phyloP scores from a whole-genome alignment of 495 filamentous ascomycete species.

The Chaetomidium leptoderma region DNA sequence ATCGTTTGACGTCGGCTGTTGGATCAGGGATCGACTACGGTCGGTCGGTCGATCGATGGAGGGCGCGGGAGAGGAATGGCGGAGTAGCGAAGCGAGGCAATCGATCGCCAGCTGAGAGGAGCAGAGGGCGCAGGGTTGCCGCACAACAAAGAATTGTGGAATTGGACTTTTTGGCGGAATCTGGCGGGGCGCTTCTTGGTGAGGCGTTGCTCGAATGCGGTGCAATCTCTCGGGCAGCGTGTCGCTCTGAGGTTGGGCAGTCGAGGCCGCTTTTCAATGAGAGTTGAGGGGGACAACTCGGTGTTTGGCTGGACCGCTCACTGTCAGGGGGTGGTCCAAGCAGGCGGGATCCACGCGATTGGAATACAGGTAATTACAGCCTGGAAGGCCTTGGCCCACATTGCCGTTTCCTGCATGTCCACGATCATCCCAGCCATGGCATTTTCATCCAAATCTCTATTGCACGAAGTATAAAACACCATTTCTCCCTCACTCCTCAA shows the following conservation, averaged over 20 bases:
- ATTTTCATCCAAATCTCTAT: too few relatives aligned
- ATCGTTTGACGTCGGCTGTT: not conserved
- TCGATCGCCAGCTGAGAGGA: constrained; percentile 1
- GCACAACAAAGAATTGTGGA: constrained; percentile 22
- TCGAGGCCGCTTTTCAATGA: constrained; percentile 14
- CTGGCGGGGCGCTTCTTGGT: constrained; percentile 1
- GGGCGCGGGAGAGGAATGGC: constrained; percentile 11
- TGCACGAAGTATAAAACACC: too few relatives aligned
- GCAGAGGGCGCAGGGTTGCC: not conserved
- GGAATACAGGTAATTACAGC: constrained; percentile 1
- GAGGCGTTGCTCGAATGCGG: constrained; percentile 1
- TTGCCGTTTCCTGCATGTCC: too few relatives aligned
- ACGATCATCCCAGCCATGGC: too few relatives aligned
- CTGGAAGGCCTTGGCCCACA: too few relatives aligned
- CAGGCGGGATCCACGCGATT: not conserved
- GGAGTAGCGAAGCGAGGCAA: constrained; percentile 7
- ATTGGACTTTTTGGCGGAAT: not conserved
- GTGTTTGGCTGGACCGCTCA: constrained; percentile 16
- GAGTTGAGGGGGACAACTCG: constrained; percentile 15
- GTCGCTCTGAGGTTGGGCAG: constrained; percentile 31
- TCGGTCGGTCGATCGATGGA: constrained; percentile 11
- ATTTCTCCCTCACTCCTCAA: too few relatives aligned
- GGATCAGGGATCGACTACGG: constrained; percentile 7
- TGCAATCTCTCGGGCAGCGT: constrained; percentile 19
- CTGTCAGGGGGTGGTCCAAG: constrained; percentile 4